Conservation (phyloP, 768 basidiomycete species). For the Krasilnikovozyma curviuscula region DNA sequence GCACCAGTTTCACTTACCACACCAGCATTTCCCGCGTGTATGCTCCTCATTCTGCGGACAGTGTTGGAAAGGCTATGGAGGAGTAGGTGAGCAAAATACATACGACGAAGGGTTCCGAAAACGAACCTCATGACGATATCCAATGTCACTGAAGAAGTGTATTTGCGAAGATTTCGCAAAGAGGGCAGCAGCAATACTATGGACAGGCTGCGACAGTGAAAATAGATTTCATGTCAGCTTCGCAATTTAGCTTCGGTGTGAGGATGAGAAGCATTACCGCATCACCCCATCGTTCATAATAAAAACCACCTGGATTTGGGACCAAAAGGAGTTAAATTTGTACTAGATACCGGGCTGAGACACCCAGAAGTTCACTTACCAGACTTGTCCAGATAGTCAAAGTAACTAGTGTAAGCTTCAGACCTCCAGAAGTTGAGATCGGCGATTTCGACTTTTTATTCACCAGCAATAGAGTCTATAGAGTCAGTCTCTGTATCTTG, state of each 20-base stretch:
- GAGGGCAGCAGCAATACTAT: slow-evolving; percentile 74
- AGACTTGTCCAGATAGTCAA: slow-evolving; percentile 53
- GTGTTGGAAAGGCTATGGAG: slow-evolving; percentile 62
- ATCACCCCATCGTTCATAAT: slow-evolving; percentile 68
- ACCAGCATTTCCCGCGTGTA: slow-evolving; percentile 66
- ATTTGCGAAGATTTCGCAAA: slow-evolving; percentile 76
- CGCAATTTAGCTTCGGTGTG: background rate
- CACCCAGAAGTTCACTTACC: slow-evolving; percentile 27
- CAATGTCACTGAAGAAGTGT: slow-evolving; percentile 89
- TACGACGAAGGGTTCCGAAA: background rate
- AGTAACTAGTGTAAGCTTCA: slow-evolving; percentile 63
- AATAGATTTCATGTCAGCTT: background rate
- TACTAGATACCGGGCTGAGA: too few relatives aligned
- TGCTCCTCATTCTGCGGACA: slow-evolving; percentile 63
- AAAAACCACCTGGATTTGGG: slow-evolving; percentile 45
- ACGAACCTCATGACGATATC: slow-evolving; percentile 33
- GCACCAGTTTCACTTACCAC: slow-evolving; percentile 32
- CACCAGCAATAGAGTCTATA: too few relatives aligned
- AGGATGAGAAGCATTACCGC: slow-evolving; percentile 28
- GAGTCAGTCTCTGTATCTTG: too few relatives aligned
- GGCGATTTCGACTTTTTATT: too few relatives aligned
- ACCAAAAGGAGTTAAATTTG: background rate
- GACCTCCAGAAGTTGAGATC: slow-evolving; percentile 65
- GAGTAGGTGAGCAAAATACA: background rate
- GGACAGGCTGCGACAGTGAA: slow-evolving; percentile 41